Conservation (phyloP, 2,329 filamentous ascomycete genomes). For the Fusarium pseudocircinatum region DNA sequence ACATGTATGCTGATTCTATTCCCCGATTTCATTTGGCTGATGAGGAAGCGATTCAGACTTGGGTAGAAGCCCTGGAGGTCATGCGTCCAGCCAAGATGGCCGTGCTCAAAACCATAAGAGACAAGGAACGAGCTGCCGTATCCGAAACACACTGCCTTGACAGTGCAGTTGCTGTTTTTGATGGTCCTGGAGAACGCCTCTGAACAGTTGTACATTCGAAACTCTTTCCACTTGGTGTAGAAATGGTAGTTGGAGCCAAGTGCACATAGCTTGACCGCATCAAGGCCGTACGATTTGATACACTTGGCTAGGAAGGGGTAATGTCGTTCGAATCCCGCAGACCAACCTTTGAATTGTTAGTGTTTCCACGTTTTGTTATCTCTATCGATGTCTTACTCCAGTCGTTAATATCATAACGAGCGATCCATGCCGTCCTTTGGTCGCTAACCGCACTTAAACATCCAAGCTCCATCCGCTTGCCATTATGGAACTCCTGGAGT, state of each 20-base stretch:
- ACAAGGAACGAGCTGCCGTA: background rate
- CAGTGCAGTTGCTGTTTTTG: background rate
- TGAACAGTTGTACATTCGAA: background rate
- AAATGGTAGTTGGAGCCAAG: background rate
- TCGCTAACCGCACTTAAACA: background rate
- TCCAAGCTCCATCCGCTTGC: background rate
- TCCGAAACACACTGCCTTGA: background rate
- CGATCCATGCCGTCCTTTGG: background rate
- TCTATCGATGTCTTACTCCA: background rate
- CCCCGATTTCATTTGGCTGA: background rate
- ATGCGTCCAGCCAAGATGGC: background rate
- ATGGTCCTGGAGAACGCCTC: background rate
- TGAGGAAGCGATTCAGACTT: background rate
- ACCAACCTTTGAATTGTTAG: background rate
- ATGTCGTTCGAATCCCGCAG: background rate
- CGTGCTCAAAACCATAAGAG: background rate
- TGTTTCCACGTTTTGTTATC: no score
- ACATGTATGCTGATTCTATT: background rate
- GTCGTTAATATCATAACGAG: background rate
- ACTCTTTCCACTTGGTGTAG: background rate
- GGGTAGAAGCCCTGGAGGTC: background rate
- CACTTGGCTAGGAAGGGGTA: background rate
- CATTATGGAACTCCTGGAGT: background rate
- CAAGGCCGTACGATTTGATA: background rate
- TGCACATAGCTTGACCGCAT: background rate